Percentiles rank a stretch among this genome's conserved stretches.
Evolutionary conservation across 2,329 filamentous ascomycete species (phyloP).

Genomic region (Periconia sp.): DNA sequence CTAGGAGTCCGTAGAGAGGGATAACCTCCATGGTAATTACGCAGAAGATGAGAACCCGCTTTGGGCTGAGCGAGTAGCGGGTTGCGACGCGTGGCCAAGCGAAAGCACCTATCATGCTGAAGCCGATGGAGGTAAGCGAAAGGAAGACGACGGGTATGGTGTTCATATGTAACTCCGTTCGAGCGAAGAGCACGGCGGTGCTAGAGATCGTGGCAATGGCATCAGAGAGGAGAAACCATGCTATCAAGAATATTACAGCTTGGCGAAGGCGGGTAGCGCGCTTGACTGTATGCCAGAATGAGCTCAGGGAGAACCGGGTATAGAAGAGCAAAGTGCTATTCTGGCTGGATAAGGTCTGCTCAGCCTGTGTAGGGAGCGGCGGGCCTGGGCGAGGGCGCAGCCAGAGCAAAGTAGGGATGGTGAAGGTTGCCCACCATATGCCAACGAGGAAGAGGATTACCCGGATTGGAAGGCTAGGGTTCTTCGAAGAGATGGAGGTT

Average conservation of each 20-base stretch:
- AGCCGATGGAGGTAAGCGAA: conserved; percentile 85
- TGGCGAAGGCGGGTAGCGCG: conserved; percentile 73
- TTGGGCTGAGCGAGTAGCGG: conserved; percentile 69
- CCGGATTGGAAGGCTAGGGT: conserved; percentile 80
- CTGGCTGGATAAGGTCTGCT: conserved; percentile 15
- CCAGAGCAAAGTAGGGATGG: conserved; percentile 83
- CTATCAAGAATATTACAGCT: conserved; percentile 75
- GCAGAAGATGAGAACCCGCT: conserved; percentile 84
- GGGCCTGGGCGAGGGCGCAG: conserved; percentile 83
- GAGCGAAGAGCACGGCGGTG: conserved; percentile 92
- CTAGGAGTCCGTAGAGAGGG: conserved; percentile 83
- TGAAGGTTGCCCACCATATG: conserved; percentile 87
- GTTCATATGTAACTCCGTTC: conserved; percentile 86
- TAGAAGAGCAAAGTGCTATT: conserved; percentile 64
- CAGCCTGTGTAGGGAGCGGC: conserved; percentile 60
- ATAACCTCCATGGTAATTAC: conserved; percentile 87
- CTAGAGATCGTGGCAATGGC: conserved; percentile 91
- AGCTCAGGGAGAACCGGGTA: conserved; percentile 80
- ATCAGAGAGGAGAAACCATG: conserved; percentile 93
- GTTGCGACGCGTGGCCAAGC: conserved; percentile 81
- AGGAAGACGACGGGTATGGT: conserved; percentile 85
- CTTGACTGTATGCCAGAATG: conserved; percentile 77
- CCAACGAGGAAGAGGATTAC: conserved; percentile 83
- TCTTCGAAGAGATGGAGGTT: conserved; percentile 59
- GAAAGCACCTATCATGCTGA: conserved; percentile 86